phyloP scores from a whole-genome alignment of 2,329 filamentous ascomycete species.

The Sphaerulina populicola region DNA sequence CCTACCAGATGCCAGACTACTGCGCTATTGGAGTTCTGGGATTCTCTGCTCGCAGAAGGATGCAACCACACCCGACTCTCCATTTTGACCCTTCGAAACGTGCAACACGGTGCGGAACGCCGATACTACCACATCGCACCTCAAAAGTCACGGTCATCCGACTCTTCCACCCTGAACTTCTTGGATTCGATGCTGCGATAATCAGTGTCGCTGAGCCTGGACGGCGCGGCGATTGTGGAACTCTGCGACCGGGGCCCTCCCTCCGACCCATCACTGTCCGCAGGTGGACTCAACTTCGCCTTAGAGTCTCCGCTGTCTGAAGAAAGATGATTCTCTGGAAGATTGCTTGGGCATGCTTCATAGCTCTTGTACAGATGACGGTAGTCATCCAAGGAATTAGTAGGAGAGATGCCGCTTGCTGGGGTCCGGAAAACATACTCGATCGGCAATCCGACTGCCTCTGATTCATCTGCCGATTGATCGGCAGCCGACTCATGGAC shows the following conservation, averaged over 20 bases:
- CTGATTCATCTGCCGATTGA: not conserved
- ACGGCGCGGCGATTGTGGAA: too few species aligned
- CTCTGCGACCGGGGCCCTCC: too few species aligned
- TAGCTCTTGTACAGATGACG: constrained; percentile 13
- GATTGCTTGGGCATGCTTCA: constrained; percentile 3
- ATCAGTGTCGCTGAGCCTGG: too few species aligned
- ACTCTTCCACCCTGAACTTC: too few species aligned
- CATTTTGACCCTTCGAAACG: not conserved
- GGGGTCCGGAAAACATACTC: not conserved
- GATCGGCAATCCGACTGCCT: not conserved
- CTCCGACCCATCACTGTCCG: not conserved
- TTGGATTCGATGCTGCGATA: too few species aligned
- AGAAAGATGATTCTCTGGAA: constrained; percentile 1
- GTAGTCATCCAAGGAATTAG: constrained; percentile 10
- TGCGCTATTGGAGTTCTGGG: not conserved
- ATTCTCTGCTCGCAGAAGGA: not conserved
- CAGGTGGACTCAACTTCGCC: not conserved
- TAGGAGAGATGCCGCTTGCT: not conserved
- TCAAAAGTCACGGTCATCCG: too few species aligned
- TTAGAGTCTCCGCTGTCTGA: not conserved
- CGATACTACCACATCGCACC: too few species aligned
- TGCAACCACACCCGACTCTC: not conserved
- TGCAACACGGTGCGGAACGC: too few species aligned
- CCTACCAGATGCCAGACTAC: not conserved
- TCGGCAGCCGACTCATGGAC: not conserved